Percentiles rank a stretch among this genome's conserved stretches.
These are phyloP conservation scores for Sporisorium iseilematis-ciliati DNA, from an alignment of 1,284 basidiomycete species.

Conservation along the genomic window DNA sequence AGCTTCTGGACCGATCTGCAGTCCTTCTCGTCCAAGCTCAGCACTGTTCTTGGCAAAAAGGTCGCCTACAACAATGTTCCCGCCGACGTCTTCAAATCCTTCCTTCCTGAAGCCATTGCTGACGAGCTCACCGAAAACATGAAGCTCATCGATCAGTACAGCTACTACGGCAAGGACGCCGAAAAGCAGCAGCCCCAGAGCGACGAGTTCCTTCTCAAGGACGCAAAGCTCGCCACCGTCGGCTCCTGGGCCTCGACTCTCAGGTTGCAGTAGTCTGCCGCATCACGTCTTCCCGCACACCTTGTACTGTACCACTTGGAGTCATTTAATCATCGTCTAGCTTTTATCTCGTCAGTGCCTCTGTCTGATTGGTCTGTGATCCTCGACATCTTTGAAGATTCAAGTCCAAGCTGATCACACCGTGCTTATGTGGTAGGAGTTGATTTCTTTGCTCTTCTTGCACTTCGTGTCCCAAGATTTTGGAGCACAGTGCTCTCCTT, in stretches of 20 bases:
- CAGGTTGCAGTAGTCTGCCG: constrained; percentile 12
- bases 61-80: constrained; percentile 31
- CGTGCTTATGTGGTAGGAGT: too few relatives aligned
- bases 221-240: constrained; percentile 23
- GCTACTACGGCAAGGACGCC: constrained; percentile 41
- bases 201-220: constrained; percentile 25
- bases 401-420: too few relatives aligned
- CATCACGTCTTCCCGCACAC: too few relatives aligned
- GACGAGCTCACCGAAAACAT: constrained; percentile 45
- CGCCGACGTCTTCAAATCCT: constrained; percentile 33
- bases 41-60: constrained; percentile 17
- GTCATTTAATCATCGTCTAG: too few relatives aligned
- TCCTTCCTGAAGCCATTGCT: constrained; percentile 33
- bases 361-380: too few relatives aligned
- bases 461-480: too few relatives aligned
- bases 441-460: too few relatives aligned
- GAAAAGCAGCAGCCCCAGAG: constrained; percentile 29
- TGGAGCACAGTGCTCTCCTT: too few relatives aligned
- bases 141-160: constrained; percentile 43
- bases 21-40: constrained; percentile 20
- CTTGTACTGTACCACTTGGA: too few relatives aligned
- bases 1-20: constrained; percentile 37
- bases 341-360: too few relatives aligned
- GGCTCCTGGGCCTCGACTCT: constrained; percentile 13
- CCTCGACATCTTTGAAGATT: too few relatives aligned